These are phyloP conservation scores for Domatiomyces globalis DNA, from an alignment of 2,329 filamentous ascomycete species.

Conservation along the genomic window DNA sequence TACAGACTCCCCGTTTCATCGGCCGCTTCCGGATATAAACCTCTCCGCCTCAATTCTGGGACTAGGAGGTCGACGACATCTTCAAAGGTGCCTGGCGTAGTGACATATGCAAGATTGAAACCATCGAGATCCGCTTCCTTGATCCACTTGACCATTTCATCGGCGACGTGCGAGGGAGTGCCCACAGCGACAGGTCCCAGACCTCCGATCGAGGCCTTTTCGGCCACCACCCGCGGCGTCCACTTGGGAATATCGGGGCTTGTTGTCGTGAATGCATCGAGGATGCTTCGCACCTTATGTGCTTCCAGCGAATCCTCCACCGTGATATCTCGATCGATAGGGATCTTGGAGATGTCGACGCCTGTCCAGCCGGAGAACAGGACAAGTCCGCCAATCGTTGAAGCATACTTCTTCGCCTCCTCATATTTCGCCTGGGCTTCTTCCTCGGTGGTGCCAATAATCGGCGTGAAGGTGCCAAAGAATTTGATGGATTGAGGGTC, in stretches of 20 bases:
- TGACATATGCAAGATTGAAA: constrained; percentile 47
- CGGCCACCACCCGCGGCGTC: constrained; percentile 30
- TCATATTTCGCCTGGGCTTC: constrained; percentile 41
- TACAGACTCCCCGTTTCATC: constrained; percentile 6
- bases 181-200: constrained; percentile 39
- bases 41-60: constrained; percentile 32
- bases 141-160: constrained; percentile 54
- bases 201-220: constrained; percentile 36
- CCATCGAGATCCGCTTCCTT: constrained; percentile 57
- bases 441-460: constrained; percentile 37
- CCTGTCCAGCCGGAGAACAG: constrained; percentile 46
- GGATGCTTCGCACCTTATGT: constrained; percentile 36
- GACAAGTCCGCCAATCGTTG: constrained; percentile 40
- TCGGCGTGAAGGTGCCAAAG: constrained; percentile 38
- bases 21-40: constrained; percentile 22
- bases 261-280: constrained; percentile 36
- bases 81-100: constrained; percentile 39
- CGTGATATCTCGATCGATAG: constrained; percentile 44
- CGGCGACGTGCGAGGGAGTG: constrained; percentile 49
- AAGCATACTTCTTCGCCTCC: constrained; percentile 39
- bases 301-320: constrained; percentile 41
- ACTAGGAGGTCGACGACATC: constrained; percentile 38
- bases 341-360: constrained; percentile 44
- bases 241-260: constrained; percentile 30
- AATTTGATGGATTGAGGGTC: constrained; percentile 45